A percentile compares a stretch with the other conserved stretches of the same genome.
Conservation (phyloP, 768 basidiomycete genomes). For the Leccinum disarticulatum region DNA sequence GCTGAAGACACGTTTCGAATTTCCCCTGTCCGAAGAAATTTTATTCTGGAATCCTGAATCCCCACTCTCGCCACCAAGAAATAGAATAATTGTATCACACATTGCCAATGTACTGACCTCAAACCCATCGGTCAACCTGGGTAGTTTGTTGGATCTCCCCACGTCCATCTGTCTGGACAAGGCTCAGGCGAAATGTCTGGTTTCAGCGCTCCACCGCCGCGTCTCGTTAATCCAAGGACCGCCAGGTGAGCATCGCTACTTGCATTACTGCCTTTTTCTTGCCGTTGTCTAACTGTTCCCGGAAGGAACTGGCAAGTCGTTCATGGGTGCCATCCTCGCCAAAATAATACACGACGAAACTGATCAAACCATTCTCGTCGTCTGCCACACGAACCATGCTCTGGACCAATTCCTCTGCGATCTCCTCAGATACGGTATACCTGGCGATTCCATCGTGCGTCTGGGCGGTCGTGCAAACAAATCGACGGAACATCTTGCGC, state of each 20-base stretch:
- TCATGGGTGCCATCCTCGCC: conserved; percentile 63
- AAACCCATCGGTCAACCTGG: conserved; percentile 41
- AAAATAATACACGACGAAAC: conserved; percentile 55
- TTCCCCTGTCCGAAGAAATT: conserved; percentile 54
- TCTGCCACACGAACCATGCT: conserved; percentile 74
- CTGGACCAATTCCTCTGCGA: conserved; percentile 67
- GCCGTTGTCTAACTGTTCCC: not conserved
- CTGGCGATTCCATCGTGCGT: conserved; percentile 47
- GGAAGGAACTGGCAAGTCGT: conserved; percentile 70
- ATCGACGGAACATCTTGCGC: conserved; percentile 43
- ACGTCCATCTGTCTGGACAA: conserved; percentile 47
- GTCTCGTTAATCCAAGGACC: conserved; percentile 71
- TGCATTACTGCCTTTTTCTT: no score
- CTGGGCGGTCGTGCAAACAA: conserved; percentile 54
- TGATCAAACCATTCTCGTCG: conserved; percentile 52
- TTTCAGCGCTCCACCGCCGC: conserved; percentile 51
- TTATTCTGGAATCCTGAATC: conserved; percentile 48
- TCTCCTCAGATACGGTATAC: conserved; percentile 58
- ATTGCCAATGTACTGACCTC: conserved; percentile 24
- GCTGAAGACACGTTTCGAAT: conserved; percentile 34
- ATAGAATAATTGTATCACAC: conserved; percentile 7
- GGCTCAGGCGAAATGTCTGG: conserved; percentile 46
- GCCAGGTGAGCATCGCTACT: conserved; percentile 45
- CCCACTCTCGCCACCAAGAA: not conserved
- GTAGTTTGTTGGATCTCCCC: conserved; percentile 34